Percentiles rank a stretch among this genome's conserved stretches.
These are phyloP conservation scores for Microthlaspi erraticum DNA, from an alignment of 345 rosid species.

Conservation along the genomic window DNA sequence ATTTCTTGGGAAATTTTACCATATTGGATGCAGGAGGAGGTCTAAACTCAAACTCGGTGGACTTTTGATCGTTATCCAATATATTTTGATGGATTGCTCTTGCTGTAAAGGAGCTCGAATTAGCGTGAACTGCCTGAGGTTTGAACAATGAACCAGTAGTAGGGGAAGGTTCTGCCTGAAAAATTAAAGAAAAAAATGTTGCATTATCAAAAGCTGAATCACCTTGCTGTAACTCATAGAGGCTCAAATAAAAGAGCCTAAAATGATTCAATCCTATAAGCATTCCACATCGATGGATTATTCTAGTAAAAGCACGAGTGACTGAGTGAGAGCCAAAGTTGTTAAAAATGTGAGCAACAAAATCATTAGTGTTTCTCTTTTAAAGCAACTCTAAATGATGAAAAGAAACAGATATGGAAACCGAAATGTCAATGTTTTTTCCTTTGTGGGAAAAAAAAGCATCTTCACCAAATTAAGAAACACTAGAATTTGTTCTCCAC, in stretches of 20 bases:
- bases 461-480: constrained; percentile 26
- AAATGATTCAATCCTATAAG: no score
- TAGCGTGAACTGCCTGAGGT: constrained; percentile 56
- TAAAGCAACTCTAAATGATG: neutral
- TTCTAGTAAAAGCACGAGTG: neutral
- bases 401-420: constrained; percentile 23
- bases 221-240: no score
- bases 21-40: constrained; percentile 66
- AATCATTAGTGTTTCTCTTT: neutral
- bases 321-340: neutral
- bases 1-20: constrained; percentile 50
- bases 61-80: constrained; percentile 51
- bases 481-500: constrained; percentile 21
- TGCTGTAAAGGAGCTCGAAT: constrained; percentile 48
- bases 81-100: constrained; percentile 47
- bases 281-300: neutral
- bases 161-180: constrained; percentile 90
- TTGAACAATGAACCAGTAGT: constrained; percentile 87
- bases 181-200: constrained; percentile 9
- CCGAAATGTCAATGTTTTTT: neutral
- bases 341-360: neutral
- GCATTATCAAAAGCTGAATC: neutral
- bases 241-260: no score
- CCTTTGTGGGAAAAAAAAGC: constrained; percentile 13
- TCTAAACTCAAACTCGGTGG: constrained; percentile 72